phyloP scores from a whole-genome alignment of 768 basidiomycete species.

The Mycena vulgaris region DNA sequence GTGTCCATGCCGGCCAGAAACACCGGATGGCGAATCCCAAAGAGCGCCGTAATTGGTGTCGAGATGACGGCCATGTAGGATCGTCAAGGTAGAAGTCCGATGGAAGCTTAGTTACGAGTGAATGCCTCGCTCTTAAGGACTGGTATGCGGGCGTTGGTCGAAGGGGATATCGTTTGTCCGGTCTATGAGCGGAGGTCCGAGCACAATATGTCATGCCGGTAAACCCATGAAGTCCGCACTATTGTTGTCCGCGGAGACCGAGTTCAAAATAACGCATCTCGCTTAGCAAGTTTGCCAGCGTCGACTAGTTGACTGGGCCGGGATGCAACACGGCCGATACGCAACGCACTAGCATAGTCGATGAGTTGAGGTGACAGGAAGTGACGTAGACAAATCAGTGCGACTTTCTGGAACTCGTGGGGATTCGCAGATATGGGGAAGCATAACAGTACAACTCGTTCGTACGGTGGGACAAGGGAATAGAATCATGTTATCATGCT shows the following conservation, averaged over 20 bases:
- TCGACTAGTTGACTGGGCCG: no score
- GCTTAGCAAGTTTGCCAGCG: neutral
- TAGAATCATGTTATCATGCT: no score
- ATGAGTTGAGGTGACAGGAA: no score
- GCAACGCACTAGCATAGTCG: no score
- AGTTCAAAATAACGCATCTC: neutral
- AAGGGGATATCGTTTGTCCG: no score
- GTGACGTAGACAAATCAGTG: neutral
- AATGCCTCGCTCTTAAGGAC: no score
- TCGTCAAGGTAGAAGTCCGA: neutral
- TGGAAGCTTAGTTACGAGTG: neutral
- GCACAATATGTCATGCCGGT: neutral
- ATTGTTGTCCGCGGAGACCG: neutral
- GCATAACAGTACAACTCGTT: no score
- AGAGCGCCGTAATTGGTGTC: constrained; percentile 77
- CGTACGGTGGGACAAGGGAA: no score
- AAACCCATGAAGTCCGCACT: neutral
- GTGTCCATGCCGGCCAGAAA: constrained; percentile 59
- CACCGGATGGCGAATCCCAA: constrained; percentile 76
- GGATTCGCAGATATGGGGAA: no score
- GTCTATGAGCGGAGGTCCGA: neutral
- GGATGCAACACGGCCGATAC: no score
- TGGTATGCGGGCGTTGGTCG: neutral
- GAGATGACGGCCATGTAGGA: constrained; percentile 60
- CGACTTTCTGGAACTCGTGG: no score